Evolutionary conservation across 2,329 filamentous ascomycete species (phyloP).

Genomic region (Phyllosticta capitalensis): DNA sequence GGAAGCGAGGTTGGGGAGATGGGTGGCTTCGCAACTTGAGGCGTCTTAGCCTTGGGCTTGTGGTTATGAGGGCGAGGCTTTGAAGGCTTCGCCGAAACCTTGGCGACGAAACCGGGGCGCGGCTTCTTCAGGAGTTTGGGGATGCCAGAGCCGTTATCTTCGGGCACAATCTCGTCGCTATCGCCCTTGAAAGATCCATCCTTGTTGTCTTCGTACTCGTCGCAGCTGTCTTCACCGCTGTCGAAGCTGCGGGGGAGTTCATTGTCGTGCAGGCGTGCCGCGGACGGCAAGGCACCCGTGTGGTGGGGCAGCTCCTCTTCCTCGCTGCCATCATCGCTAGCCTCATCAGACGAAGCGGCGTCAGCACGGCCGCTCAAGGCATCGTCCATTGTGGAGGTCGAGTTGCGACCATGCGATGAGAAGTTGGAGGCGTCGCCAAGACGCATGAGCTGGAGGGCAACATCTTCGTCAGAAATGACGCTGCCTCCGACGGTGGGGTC

Average conservation of each 20-base stretch:
- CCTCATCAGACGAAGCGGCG: constrained; percentile 58
- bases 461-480: constrained; percentile 96
- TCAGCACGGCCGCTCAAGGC: constrained; percentile 87
- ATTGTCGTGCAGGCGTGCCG: constrained; percentile 13
- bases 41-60: constrained; percentile 43
- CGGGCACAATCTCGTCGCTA: constrained; percentile 37
- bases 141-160: constrained; percentile 24
- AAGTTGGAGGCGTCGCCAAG: constrained; percentile 90
- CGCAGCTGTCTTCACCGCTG: constrained; percentile 47
- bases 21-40: constrained; percentile 32
- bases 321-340: constrained; percentile 65
- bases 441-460: constrained; percentile 92
- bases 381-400: constrained; percentile 86
- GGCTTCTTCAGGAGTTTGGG: constrained; percentile 33
- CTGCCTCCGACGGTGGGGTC: constrained; percentile 88
- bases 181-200: constrained; percentile 46
- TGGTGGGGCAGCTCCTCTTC: constrained; percentile 43
- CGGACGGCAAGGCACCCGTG: not conserved
- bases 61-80: constrained; percentile 35
- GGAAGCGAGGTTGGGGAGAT: constrained; percentile 55
- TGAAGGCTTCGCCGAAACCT: constrained; percentile 31
- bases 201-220: constrained; percentile 45
- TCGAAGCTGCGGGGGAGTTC: constrained; percentile 39
- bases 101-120: constrained; percentile 24
- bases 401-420: constrained; percentile 76